Evolutionary conservation across 495 filamentous ascomycete species (phyloP).

Genomic region (Penicillium longicatenatum): DNA sequence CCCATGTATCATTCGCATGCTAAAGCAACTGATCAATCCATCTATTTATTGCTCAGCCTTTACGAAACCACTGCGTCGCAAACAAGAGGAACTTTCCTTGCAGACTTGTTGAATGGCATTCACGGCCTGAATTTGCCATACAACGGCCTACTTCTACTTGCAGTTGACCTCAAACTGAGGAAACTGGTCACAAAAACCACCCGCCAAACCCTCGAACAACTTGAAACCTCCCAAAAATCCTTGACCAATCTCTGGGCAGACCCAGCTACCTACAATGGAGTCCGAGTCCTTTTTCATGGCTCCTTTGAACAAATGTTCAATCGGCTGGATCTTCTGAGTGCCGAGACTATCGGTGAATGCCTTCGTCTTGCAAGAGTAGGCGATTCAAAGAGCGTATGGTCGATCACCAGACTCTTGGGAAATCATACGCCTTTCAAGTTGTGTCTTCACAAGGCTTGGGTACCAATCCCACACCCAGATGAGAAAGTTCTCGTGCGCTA

Average conservation of each 20-base stretch:
- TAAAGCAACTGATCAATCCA: constrained; percentile 27
- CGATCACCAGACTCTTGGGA: constrained; percentile 38
- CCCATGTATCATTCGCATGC: constrained; percentile 23
- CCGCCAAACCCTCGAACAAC: constrained; percentile 27
- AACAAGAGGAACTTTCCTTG: constrained; percentile 28
- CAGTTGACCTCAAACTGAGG: constrained; percentile 29
- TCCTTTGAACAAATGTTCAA: constrained; percentile 35
- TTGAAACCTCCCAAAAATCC: constrained; percentile 34
- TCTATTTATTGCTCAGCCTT: constrained; percentile 31
- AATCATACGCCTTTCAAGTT: constrained; percentile 44
- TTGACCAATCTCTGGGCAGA: constrained; percentile 36
- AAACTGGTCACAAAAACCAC: constrained; percentile 27
- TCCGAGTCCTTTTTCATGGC: constrained; percentile 26
- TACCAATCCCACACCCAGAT: constrained; percentile 29
- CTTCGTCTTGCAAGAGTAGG: constrained; percentile 37
- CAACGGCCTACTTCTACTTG: constrained; percentile 33
- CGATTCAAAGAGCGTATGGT: constrained; percentile 33
- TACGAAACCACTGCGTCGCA: constrained; percentile 25
- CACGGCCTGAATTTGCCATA: constrained; percentile 37
- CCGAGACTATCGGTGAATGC: constrained; percentile 29
- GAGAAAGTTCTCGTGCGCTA: constrained; percentile 36
- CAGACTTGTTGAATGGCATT: constrained; percentile 32
- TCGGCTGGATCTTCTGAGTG: constrained; percentile 38
- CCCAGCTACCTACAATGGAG: constrained; percentile 28
- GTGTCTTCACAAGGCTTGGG: constrained; percentile 38